Evolutionary conservation across 768 basidiomycete genomes (phyloP).

Genomic region (Crassisporium funariophilum): DNA sequence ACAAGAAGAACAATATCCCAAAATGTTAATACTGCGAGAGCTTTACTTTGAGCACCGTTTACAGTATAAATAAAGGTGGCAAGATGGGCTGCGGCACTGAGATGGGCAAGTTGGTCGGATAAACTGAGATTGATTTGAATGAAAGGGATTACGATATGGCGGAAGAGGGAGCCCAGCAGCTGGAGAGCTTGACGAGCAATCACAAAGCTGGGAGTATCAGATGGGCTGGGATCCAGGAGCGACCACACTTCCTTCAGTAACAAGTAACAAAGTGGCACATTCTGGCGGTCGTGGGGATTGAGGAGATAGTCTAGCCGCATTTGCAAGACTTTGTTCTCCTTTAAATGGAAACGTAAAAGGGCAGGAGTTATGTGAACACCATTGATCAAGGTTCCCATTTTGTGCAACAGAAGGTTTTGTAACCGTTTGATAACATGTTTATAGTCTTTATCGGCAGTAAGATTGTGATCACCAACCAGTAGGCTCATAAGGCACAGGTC

Average conservation of each 20-base stretch:
- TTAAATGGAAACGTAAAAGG: conserved; percentile 10
- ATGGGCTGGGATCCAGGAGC: conserved; percentile 1
- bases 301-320: conserved; percentile 7
- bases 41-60: neutral
- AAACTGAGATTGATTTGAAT: conserved; percentile 3
- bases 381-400: conserved; percentile 12
- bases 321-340: neutral
- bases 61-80: conserved; percentile 1
- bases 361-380: conserved; percentile 12
- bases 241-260: conserved; percentile 10
- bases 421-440: conserved; percentile 21
- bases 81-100: conserved; percentile 8
- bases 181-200: conserved; percentile 5
- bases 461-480: conserved; percentile 19
- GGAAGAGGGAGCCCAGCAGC: conserved; percentile 4
- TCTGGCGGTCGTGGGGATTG: conserved; percentile 13
- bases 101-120: conserved; percentile 6
- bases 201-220: conserved; percentile 7
- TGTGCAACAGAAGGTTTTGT: conserved; percentile 17
- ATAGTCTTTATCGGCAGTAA: conserved; percentile 25
- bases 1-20: conserved; percentile 7
- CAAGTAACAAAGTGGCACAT: conserved; percentile 7
- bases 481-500: conserved; percentile 20
- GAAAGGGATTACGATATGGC: conserved; percentile 12
- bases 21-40: conserved; percentile 3